A percentile compares a stretch with the other conserved stretches of the same genome.
Evolutionary conservation across 805 yeast species (phyloP).

Genomic region (Kluyveromyces siamensis): DNA sequence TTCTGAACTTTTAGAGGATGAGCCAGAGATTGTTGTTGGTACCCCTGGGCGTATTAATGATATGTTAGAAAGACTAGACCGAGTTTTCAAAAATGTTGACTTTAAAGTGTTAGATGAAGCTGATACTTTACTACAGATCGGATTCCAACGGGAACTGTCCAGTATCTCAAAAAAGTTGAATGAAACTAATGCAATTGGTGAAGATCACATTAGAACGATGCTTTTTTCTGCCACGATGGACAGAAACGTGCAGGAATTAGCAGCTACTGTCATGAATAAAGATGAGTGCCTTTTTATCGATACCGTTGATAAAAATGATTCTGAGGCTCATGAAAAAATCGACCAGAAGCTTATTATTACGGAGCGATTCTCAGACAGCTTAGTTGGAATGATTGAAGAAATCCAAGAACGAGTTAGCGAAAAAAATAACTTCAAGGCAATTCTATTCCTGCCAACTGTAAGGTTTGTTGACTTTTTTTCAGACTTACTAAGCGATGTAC

Average conservation of each 20-base stretch:
- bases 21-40: conserved; percentile 61
- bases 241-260: conserved; percentile 54
- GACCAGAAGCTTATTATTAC: conserved; percentile 57
- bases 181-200: conserved; percentile 23
- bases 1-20: conserved; percentile 23
- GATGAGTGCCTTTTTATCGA: conserved; percentile 53
- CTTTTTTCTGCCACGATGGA: conserved; percentile 87
- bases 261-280: conserved; percentile 45
- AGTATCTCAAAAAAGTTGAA: conserved; percentile 45
- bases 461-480: conserved; percentile 53
- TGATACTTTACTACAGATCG: conserved; percentile 74
- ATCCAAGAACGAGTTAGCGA: conserved; percentile 33
- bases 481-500: conserved; percentile 30
- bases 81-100: conserved; percentile 43
- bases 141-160: conserved; percentile 61
- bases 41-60: conserved; percentile 85
- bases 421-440: conserved; percentile 56
- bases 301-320: conserved; percentile 64
- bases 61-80: conserved; percentile 39
- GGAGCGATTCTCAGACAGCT: conserved; percentile 45
- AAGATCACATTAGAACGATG: conserved; percentile 47
- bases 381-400: conserved; percentile 47
- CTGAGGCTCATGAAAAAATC: conserved; percentile 72
- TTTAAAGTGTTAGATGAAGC: conserved; percentile 85
- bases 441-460: conserved; percentile 76